phyloP scores from a whole-genome alignment of 1,284 basidiomycete genomes.

The Violaceomyces palustris region DNA sequence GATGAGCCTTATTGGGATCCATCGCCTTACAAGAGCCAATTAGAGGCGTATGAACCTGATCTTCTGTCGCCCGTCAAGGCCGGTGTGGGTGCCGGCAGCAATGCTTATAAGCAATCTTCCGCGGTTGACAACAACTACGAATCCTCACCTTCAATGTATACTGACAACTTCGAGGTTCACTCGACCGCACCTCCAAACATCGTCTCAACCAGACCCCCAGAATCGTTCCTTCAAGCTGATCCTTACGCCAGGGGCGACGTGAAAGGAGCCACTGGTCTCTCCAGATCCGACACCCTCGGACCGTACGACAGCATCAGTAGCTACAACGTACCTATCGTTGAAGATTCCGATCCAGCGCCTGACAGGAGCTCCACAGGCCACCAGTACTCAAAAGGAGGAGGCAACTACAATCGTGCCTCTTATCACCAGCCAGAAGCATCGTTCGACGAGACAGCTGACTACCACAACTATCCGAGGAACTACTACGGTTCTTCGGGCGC shows the following conservation, averaged over 20 bases:
- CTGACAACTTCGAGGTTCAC: slow-evolving; percentile 32
- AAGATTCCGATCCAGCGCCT: slow-evolving; percentile 5
- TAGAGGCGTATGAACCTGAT: too few relatives aligned
- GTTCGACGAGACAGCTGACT: slow-evolving; percentile 7
- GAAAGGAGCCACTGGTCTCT: slow-evolving; percentile 7
- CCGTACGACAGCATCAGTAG: slow-evolving; percentile 36
- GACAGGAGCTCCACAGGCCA: slow-evolving; percentile 2
- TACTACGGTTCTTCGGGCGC: slow-evolving; percentile 23
- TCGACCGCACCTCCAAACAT: slow-evolving; percentile 7
- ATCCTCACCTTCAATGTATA: slow-evolving; percentile 36
- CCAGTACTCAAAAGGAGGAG: slow-evolving; percentile 1
- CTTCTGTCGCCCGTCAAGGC: too few relatives aligned
- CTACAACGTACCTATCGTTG: slow-evolving; percentile 27
- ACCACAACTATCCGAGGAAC: slow-evolving; percentile 1
- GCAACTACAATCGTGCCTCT: too few relatives aligned
- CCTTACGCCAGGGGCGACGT: slow-evolving; percentile 13
- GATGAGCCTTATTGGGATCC: too few relatives aligned
- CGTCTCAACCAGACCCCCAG: slow-evolving; percentile 1
- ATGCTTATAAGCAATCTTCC: slow-evolving; percentile 2
- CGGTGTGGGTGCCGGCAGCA: too few relatives aligned
- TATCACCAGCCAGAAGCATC: too few relatives aligned
- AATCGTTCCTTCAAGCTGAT: slow-evolving; percentile 14
- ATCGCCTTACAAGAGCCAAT: too few relatives aligned
- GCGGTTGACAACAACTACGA: neutral
- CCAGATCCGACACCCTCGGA: slow-evolving; percentile 22